These are phyloP conservation scores for Lactarius indigo DNA, from an alignment of 768 basidiomycete genomes.

Conservation along the genomic window DNA sequence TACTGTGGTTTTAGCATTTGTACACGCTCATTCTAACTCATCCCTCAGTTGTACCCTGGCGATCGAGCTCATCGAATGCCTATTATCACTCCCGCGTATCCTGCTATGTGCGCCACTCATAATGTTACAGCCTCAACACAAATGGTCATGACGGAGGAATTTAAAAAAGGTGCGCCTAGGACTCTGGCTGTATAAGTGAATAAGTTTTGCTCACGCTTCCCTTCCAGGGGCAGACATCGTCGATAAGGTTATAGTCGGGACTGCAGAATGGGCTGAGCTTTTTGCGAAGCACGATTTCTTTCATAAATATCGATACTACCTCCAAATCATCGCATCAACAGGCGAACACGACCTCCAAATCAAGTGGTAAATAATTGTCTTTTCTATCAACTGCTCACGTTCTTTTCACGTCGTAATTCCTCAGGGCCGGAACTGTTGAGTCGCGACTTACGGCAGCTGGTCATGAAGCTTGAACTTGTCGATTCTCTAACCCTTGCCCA, in stretches of 20 bases:
- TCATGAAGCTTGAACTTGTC: constrained; percentile 97
- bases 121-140: constrained; percentile 96
- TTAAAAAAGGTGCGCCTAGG: constrained; percentile 68
- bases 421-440: constrained; percentile 95
- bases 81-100: constrained; percentile 98
- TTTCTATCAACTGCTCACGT: background rate
- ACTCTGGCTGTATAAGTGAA: background rate
- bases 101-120: constrained; percentile 98
- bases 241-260: constrained; percentile 83
- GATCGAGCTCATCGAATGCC: constrained; percentile 98
- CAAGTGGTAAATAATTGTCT: constrained; percentile 70
- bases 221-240: constrained; percentile 85
- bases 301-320: constrained; percentile 92
- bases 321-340: constrained; percentile 93
- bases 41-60: constrained; percentile 72
- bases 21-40: background rate
- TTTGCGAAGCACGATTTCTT: constrained; percentile 97
- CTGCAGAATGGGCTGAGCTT: constrained; percentile 86
- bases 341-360: constrained; percentile 79
- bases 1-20: constrained; percentile 29
- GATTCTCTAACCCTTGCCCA: constrained; percentile 90
- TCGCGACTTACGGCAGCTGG: constrained; percentile 93
- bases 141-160: constrained; percentile 93
- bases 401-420: constrained; percentile 7
- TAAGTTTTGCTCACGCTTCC: constrained; percentile 23